A percentile compares a stretch with the other conserved stretches of the same genome.
Evolutionary conservation across 2,329 filamentous ascomycete species (phyloP).

Genomic region (Epichloe sp.): DNA sequence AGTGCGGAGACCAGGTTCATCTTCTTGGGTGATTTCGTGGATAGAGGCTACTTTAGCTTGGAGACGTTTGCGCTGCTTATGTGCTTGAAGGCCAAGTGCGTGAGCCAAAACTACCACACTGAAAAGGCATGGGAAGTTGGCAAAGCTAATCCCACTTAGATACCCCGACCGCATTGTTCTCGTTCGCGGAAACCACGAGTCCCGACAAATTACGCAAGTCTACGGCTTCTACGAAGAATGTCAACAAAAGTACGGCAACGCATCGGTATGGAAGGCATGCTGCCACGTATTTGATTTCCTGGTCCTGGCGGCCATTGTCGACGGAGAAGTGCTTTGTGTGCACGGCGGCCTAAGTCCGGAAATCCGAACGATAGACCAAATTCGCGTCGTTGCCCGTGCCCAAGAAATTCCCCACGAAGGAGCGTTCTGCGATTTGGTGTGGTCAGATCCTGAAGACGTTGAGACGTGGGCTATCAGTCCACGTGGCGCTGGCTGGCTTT

Average conservation of each 20-base stretch:
- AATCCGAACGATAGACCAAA: conserved; percentile 97
- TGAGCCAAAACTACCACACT: not conserved
- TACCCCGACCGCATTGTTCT: conserved; percentile 93
- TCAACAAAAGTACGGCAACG: conserved; percentile 94
- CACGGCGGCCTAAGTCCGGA: conserved; percentile 82
- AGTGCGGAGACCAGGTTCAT: conserved; percentile 44
- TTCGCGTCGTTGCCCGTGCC: conserved; percentile 94
- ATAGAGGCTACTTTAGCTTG: conserved; percentile 92
- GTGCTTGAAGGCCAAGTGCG: conserved; percentile 69
- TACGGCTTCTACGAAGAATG: conserved; percentile 99
- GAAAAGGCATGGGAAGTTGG: not conserved
- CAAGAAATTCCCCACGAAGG: conserved; percentile 97
- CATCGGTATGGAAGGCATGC: conserved; percentile 99
- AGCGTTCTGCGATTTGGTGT: conserved; percentile 94
- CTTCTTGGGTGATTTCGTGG: conserved; percentile 80
- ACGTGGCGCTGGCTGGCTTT: conserved; percentile 92
- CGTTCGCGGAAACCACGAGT: conserved; percentile 96
- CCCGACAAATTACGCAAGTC: conserved; percentile 91
- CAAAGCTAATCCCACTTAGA: conserved; percentile 29
- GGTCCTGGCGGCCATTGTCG: conserved; percentile 90
- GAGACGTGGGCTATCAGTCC: conserved; percentile 95
- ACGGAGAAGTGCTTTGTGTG: conserved; percentile 96
- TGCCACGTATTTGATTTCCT: conserved; percentile 99
- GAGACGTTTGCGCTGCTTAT: conserved; percentile 96
- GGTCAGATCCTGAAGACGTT: conserved; percentile 94